These are phyloP conservation scores for Solanum sitiens DNA, from an alignment of 257 asterid species.

Conservation along the genomic window DNA sequence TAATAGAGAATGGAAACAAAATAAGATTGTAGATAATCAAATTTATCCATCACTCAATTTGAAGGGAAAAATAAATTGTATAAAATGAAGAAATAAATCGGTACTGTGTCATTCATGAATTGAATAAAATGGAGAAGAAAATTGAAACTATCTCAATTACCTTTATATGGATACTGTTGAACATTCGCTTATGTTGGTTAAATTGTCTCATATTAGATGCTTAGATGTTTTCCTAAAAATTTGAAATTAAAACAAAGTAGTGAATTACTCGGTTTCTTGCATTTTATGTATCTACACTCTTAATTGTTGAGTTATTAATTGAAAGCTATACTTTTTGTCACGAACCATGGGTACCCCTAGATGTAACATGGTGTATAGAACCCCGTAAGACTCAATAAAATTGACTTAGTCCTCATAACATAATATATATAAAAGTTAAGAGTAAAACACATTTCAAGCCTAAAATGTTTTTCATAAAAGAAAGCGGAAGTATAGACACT, in stretches of 20 bases:
- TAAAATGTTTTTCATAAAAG: too few species aligned
- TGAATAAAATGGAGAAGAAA: background rate
- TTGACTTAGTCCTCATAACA: too few species aligned
- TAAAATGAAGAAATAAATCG: background rate
- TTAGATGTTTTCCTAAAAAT: background rate
- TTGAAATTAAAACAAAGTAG: background rate
- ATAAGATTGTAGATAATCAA: background rate
- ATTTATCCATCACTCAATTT: background rate
- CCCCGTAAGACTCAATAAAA: too few species aligned
- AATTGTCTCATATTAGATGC: background rate
- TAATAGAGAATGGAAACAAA: background rate
- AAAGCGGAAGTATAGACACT: too few species aligned
- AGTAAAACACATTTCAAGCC: too few species aligned
- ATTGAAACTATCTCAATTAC: background rate
- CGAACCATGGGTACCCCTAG: too few species aligned
- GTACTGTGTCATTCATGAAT: background rate
- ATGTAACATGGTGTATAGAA: too few species aligned
- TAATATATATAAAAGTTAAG: too few species aligned
- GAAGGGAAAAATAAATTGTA: background rate
- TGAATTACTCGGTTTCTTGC: background rate
- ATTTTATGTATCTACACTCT: background rate
- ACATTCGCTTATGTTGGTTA: background rate
- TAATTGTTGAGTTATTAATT: background rate
- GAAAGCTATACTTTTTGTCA: background rate
- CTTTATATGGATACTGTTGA: background rate